Percentiles rank a stretch among this genome's conserved stretches.
phyloP scores from a whole-genome alignment of 352 stramenopile genomes.

The Phytophthora aleatoria region DNA sequence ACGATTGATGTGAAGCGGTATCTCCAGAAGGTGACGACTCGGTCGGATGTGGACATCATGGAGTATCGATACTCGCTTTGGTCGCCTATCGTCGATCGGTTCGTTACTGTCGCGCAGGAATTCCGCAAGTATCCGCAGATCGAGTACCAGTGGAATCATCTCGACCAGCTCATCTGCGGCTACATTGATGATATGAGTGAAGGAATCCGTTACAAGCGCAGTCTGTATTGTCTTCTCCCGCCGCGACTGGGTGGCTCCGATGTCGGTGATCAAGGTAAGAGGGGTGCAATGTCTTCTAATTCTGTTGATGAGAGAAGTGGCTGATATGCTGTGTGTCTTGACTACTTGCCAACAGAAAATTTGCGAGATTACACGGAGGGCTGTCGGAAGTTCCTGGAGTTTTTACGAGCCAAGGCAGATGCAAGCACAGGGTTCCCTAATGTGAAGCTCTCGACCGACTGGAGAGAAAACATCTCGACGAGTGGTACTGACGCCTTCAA shows the following conservation, averaged over 20 bases:
- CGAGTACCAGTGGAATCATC: slow-evolving; percentile 88
- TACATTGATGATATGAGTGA: slow-evolving; percentile 90
- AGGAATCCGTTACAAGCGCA: slow-evolving; percentile 81
- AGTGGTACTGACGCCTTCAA: slow-evolving; percentile 69
- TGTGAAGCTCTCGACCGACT: slow-evolving; percentile 62
- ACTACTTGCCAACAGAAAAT: slow-evolving; percentile 40
- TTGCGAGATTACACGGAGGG: slow-evolving; percentile 65
- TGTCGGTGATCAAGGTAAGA: slow-evolving; percentile 40
- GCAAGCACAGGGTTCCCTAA: slow-evolving; percentile 55
- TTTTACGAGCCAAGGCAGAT: slow-evolving; percentile 64
- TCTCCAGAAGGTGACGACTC: slow-evolving; percentile 64
- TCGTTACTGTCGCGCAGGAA: slow-evolving; percentile 70
- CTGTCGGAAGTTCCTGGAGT: slow-evolving; percentile 74
- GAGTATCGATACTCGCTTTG: slow-evolving; percentile 86
- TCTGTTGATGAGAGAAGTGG: not conserved
- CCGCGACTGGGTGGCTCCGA: slow-evolving; percentile 42
- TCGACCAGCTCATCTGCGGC: slow-evolving; percentile 86
- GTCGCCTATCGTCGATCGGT: slow-evolving; percentile 67
- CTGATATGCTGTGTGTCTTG: slow-evolving; percentile 12
- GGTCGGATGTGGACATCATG: slow-evolving; percentile 78
- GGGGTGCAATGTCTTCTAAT: not conserved
- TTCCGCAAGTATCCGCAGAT: slow-evolving; percentile 85
- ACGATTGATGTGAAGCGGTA: slow-evolving; percentile 89
- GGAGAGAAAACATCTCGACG: slow-evolving; percentile 42
- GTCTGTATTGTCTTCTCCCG: slow-evolving; percentile 74